Evolutionary conservation across 768 basidiomycete species (phyloP).

Genomic region (Kwoniella dejecticola): DNA sequence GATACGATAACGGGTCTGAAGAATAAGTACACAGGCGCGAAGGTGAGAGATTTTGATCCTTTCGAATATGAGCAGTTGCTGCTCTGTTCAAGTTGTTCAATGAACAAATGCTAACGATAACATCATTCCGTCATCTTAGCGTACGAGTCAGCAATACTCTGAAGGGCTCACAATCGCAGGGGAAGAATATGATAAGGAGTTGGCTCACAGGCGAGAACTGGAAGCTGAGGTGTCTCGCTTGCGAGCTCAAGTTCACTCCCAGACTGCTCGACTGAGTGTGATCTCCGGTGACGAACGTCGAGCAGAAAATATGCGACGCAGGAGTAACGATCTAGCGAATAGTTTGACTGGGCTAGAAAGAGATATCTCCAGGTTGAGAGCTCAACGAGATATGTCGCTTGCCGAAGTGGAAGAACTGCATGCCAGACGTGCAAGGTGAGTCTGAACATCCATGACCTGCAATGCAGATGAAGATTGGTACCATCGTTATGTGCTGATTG

Average conservation of each 20-base stretch:
- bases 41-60: no score
- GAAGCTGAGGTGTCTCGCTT: slow-evolving; percentile 89
- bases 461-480: no score
- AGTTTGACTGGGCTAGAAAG: slow-evolving; percentile 77
- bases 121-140: slow-evolving; percentile 58
- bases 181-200: slow-evolving; percentile 89
- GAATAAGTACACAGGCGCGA: slow-evolving; percentile 77
- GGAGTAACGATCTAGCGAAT: slow-evolving; percentile 75
- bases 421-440: slow-evolving; percentile 67
- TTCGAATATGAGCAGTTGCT: no score
- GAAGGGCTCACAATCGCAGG: slow-evolving; percentile 90
- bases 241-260: slow-evolving; percentile 80
- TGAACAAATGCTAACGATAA: slow-evolving; percentile 7
- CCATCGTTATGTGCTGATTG: no score
- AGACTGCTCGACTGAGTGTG: slow-evolving; percentile 82
- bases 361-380: slow-evolving; percentile 81
- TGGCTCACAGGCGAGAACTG: slow-evolving; percentile 81
- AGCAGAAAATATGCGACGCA: slow-evolving; percentile 73
- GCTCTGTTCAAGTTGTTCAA: no score
- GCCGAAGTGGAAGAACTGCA: slow-evolving; percentile 92
- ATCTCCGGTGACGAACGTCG: slow-evolving; percentile 75
- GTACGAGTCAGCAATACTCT: slow-evolving; percentile 86
- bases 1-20: slow-evolving; percentile 68
- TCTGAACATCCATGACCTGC: no score
- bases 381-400: slow-evolving; percentile 85